Conservation (phyloP, 2,329 filamentous ascomycete genomes). For the Colletotrichum tofieldiae region DNA sequence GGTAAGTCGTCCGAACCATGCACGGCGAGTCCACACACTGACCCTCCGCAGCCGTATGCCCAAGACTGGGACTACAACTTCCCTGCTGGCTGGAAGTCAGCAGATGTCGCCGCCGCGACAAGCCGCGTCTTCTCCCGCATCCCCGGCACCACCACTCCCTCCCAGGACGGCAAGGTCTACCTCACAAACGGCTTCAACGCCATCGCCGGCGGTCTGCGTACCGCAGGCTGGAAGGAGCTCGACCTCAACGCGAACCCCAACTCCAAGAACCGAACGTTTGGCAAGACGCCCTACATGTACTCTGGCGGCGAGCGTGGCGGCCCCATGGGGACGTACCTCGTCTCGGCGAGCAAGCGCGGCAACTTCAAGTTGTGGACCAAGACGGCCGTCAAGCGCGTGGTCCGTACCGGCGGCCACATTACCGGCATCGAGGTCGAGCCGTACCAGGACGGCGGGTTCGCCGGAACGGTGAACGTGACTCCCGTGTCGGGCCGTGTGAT, state of each 20-base stretch:
- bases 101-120: conserved; percentile 73
- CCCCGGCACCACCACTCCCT: conserved; percentile 77
- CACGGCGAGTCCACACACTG: not conserved
- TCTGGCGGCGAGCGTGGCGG: conserved; percentile 77
- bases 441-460: conserved; percentile 66
- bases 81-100: conserved; percentile 78
- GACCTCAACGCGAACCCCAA: conserved; percentile 72
- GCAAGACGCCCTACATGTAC: conserved; percentile 79
- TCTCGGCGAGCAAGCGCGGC: conserved; percentile 68
- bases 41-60: conserved; percentile 64
- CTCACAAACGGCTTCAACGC: conserved; percentile 77
- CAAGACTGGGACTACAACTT: conserved; percentile 82
- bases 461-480: conserved; percentile 74
- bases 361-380: conserved; percentile 80
- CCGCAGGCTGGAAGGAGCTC: conserved; percentile 75
- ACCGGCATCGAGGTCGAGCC: conserved; percentile 80
- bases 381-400: conserved; percentile 77
- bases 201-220: conserved; percentile 71
- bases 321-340: conserved; percentile 80
- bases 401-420: conserved; percentile 73
- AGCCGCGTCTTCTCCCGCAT: conserved; percentile 78
- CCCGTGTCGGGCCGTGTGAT: conserved; percentile 75
- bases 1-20: conserved; percentile 49
- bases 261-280: conserved; percentile 77
- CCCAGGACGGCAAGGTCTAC: conserved; percentile 77